phyloP scores from a whole-genome alignment of 371 early-diverging fungal genomes.

The Circinella umbellata region DNA sequence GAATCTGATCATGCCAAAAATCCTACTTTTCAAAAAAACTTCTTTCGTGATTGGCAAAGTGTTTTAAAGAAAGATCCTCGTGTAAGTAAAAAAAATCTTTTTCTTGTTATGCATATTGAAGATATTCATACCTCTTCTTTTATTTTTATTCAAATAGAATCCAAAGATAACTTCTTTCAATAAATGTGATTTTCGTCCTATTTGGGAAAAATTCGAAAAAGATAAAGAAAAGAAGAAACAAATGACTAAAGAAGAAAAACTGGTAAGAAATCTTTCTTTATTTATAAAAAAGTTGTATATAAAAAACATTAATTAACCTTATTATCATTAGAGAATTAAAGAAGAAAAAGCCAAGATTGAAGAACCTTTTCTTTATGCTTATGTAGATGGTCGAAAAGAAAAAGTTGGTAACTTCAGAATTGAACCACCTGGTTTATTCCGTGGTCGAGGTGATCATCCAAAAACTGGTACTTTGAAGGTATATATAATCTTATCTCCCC shows the following conservation, averaged over 20 bases:
- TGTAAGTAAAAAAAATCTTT: slow-evolving; percentile 37
- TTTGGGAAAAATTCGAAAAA: slow-evolving; percentile 78
- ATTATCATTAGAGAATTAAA: slow-evolving; percentile 54
- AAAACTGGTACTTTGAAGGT: slow-evolving; percentile 92
- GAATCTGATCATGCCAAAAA: slow-evolving; percentile 88
- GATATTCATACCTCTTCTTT: background rate
- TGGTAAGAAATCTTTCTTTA: slow-evolving; percentile 34
- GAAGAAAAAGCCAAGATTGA: slow-evolving; percentile 77
- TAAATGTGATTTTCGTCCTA: slow-evolving; percentile 91
- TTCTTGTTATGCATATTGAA: background rate
- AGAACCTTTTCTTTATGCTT: slow-evolving; percentile 75
- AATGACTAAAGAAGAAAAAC: slow-evolving; percentile 92
- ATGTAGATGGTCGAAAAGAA: slow-evolving; percentile 91
- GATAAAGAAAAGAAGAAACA: slow-evolving; percentile 82
- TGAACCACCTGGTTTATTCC: slow-evolving; percentile 96
- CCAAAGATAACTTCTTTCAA: slow-evolving; percentile 78
- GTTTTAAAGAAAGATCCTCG: slow-evolving; percentile 68
- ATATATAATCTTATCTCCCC: slow-evolving; percentile 20
- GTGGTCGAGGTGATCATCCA: slow-evolving; percentile 97
- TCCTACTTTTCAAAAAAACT: slow-evolving; percentile 87
- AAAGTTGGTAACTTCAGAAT: slow-evolving; percentile 97
- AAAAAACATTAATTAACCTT: no score
- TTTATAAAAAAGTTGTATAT: no score
- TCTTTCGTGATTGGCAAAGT: slow-evolving; percentile 85
- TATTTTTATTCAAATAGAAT: slow-evolving; percentile 42